Base-by-base conservation (phyloP, 1,284 basidiomycete species). In the Mycena citricolor region DNA sequence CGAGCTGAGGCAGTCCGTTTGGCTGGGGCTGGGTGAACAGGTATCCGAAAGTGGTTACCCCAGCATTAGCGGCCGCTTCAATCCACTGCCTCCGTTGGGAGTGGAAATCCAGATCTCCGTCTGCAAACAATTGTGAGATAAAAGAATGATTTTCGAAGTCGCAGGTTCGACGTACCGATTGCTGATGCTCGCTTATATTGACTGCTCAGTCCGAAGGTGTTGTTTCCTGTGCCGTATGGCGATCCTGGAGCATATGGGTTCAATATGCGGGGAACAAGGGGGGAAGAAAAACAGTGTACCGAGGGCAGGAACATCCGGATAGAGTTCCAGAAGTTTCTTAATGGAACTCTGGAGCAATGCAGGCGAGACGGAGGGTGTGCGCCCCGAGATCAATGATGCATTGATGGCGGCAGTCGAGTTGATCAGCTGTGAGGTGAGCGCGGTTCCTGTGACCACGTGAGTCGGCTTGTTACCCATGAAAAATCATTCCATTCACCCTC, bases 191-290 rank as follows among this genome's bases (percentile, higher is more conserved):
- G 68, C 50, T 79, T 79, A 54, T 60, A 77, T 20, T 65, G 57
- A 24, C 60, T 59, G 26, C 63, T 66, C 5, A 71, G 56, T 0
- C 73, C 75, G 48, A 77, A 78, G 0, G 74, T 76, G 20, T 73
- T 60, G 43, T 72, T 71, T 1, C 77, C 75, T 0, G 75, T 76
- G 29, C 67, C 66, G 52, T 67, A 78, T 0, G 76, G 77, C 0
- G 72, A 74, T 0, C 76, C 48, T 50, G 16, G 10, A 24, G 3
- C 10, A 13, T 30, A n/a, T 17, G 8, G 26, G 10, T 36, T 22
- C 8, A 7, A 38, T 11, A 14, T 13, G 8, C 10, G 10, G 10
- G 3, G 26, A 8, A 17, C 2, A 21, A 6, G 5, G 8, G 17
- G 17, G 13, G 8, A 28, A 22, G 12, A 21, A 3, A 21, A 5